Percentiles rank a stretch among this genome's conserved stretches.
These are phyloP conservation scores for Sporothrix phasma DNA, from an alignment of 2,329 filamentous ascomycete species.

Conservation along the genomic window DNA sequence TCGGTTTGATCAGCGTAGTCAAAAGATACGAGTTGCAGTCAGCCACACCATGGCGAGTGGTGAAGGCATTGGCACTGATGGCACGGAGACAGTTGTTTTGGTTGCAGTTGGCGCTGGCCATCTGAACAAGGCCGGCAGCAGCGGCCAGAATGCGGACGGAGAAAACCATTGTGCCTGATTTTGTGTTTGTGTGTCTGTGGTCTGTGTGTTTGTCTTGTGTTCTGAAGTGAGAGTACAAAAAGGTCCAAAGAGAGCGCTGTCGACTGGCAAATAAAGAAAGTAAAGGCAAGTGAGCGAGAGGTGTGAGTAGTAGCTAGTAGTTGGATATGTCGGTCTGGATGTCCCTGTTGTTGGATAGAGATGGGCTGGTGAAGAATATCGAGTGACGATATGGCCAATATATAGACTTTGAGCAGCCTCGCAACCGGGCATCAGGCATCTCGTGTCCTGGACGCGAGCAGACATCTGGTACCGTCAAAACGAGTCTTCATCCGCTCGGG, in stretches of 20 bases:
- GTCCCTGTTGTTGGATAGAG: neutral
- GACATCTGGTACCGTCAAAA: neutral
- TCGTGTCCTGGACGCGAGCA: neutral
- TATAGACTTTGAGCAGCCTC: neutral
- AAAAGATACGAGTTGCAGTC: constrained; percentile 1
- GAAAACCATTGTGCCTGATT: neutral
- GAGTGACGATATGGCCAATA: neutral
- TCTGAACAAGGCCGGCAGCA: neutral
- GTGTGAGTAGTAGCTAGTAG: neutral
- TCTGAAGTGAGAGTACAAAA: too few species aligned
- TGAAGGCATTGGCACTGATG: neutral
- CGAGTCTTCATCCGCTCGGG: neutral
- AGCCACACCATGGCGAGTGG: neutral
- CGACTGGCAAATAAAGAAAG: neutral
- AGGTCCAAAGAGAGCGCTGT: neutral
- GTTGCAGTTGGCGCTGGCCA: neutral
- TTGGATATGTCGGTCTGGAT: neutral
- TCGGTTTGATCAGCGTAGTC: neutral
- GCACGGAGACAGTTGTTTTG: constrained; percentile 1
- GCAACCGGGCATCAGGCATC: neutral
- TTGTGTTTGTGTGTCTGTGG: too few species aligned
- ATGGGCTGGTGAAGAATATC: neutral
- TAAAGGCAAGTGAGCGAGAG: neutral
- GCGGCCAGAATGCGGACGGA: neutral
- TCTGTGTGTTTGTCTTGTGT: too few species aligned